A percentile compares a stretch with the other conserved stretches of the same genome.
These are phyloP conservation scores for Carnegiea gigantea DNA, from an alignment of 179 eudicot genomes.

Conservation along the genomic window DNA sequence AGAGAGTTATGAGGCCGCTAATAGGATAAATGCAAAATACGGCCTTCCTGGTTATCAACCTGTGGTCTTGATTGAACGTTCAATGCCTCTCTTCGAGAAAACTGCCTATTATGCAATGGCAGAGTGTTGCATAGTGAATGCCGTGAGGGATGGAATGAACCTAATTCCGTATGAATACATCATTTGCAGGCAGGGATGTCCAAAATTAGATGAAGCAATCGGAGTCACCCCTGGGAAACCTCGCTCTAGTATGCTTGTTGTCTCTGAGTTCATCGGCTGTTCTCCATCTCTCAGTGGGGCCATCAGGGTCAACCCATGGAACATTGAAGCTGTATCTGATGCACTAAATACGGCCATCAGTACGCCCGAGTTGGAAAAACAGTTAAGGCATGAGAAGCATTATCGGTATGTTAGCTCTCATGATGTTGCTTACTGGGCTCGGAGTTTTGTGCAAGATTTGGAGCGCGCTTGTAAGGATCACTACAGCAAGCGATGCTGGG, in stretches of 20 bases:
- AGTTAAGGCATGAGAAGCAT: conserved; percentile 42
- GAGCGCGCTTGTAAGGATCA: conserved; percentile 45
- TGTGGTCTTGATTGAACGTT: conserved; percentile 36
- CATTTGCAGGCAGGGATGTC: conserved; percentile 44
- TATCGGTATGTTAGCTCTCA: conserved; percentile 46
- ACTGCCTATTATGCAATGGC: conserved; percentile 45
- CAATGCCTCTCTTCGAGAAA: conserved; percentile 37
- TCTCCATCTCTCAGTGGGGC: conserved; percentile 55
- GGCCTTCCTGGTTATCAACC: conserved; percentile 36
- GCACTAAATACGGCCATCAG: conserved; percentile 33
- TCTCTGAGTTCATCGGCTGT: conserved; percentile 49
- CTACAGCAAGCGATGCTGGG: conserved; percentile 44
- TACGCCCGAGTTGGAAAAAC: conserved; percentile 31
- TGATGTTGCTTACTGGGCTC: conserved; percentile 47
- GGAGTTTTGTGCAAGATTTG: conserved; percentile 42
- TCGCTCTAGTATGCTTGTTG: conserved; percentile 44
- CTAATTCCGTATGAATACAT: conserved; percentile 42
- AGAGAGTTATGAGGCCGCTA: conserved; percentile 32
- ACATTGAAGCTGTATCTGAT: conserved; percentile 41
- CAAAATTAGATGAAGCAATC: conserved; percentile 32
- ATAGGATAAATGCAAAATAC: conserved; percentile 33
- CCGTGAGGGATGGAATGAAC: conserved; percentile 52
- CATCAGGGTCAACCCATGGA: conserved; percentile 47
- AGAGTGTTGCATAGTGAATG: conserved; percentile 50
- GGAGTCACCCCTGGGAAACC: conserved; percentile 26